A percentile compares a stretch with the other conserved stretches of the same genome.
These are phyloP conservation scores for Solanum arcanum DNA, from an alignment of 257 asterid species.

Conservation along the genomic window DNA sequence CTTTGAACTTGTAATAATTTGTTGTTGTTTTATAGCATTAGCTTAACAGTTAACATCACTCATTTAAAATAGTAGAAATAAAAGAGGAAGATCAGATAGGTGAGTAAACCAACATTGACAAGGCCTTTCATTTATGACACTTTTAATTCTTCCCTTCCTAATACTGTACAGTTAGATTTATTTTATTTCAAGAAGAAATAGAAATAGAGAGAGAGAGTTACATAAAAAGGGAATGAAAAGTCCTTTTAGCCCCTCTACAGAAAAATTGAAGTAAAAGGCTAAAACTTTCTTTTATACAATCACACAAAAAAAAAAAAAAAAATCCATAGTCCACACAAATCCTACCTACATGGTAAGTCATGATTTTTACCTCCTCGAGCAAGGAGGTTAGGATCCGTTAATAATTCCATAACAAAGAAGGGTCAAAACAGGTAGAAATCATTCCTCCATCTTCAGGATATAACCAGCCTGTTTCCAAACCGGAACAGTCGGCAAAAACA, in stretches of 20 bases:
- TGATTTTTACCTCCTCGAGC: not conserved
- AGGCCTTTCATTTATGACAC: constrained; percentile 8
- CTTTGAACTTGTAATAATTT: not conserved
- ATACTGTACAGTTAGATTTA: constrained; percentile 21
- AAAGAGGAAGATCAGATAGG: not conserved
- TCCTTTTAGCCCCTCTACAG: not conserved
- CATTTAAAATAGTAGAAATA: not conserved
- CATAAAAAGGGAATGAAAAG: not conserved
- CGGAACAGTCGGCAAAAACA: constrained; percentile 22
- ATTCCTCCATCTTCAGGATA: constrained; percentile 17
- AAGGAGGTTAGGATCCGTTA: not conserved
- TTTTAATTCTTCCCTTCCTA: not conserved
- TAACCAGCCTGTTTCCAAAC: constrained; percentile 37
- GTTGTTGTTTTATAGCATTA: not conserved
- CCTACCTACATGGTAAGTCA: too few relatives aligned
- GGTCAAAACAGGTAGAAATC: constrained; percentile 17
- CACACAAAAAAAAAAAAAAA: not conserved
- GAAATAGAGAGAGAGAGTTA: not conserved
- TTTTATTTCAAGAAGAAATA: not conserved
- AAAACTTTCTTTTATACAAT: not conserved
- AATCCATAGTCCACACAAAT: not conserved
- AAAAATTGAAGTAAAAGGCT: not conserved
- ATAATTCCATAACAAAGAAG: constrained; percentile 47
- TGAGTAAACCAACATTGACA: not conserved
- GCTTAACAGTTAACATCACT: not conserved